Base-by-base conservation (phyloP, 176 grass and related monocot species). In the Hyparrhenia diplandra region DNA sequence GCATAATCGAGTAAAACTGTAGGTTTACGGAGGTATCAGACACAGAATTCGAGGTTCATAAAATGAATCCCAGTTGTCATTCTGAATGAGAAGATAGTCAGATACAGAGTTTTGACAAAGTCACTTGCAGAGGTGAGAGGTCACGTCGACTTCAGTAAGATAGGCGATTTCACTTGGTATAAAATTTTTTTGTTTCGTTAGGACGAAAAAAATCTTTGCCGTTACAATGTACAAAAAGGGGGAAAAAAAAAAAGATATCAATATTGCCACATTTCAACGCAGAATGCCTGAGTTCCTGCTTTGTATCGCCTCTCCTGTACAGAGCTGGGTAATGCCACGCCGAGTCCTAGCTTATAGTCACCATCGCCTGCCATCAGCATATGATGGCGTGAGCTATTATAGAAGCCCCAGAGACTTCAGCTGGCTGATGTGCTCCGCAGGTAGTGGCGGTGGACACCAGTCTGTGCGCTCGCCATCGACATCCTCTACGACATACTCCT, bases 401-500 rank as follows among this genome's bases (percentile, higher is more conserved):
- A 98, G 64, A 82, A 98, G 92, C n/a, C 49, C 96, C 47, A 98
- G 90, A 55, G 90, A 74, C 35, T 86, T 95, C 4, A 98, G 87
- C 86, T 98, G 92, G 72, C 89, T 87, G 73, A 93, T 73, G 51
- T 98, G 92, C 71, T 93, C 90, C 0, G 84, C 52, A 6, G 90
- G 92, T 42, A 98, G 88, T 17, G 88, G 82, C 0, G 90, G 92
- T 0, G 96, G 96, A 57, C 84, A 82, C 96, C 96, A 98, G 87
- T 93, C 92, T 45, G 78, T 21, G 25, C 70, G 79, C 71, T 93
- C 90, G 17, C 86, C 90, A 20, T 95, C 88, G 0, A 93, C 90
- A 70, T 95, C 92, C 82, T 98, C 95, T 21, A 98, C 95, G 9
- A 93, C 88, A 59, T 98, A 95, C 61, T 95, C 96, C 96, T 99